These are phyloP conservation scores for Dryas octopetala DNA, from an alignment of 306 rosid species.

Conservation along the genomic window DNA sequence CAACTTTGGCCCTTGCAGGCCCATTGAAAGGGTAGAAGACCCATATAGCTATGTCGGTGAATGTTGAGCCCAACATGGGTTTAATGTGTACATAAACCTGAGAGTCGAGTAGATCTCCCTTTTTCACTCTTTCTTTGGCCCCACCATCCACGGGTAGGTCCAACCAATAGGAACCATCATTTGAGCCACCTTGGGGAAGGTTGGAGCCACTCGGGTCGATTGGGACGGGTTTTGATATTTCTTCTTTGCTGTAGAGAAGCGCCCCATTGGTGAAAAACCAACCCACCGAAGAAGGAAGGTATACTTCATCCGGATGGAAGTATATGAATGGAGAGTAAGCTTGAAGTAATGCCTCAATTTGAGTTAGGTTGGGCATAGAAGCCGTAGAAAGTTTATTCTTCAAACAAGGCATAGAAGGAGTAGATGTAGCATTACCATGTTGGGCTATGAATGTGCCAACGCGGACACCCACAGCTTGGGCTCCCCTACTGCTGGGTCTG, in stretches of 20 bases:
- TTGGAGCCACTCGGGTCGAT: conserved; percentile 50
- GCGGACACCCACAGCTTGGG: conserved; percentile 44
- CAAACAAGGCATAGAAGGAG: conserved; percentile 49
- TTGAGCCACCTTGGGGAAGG: conserved; percentile 61
- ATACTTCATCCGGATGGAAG: conserved; percentile 60
- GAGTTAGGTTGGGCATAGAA: conserved; percentile 54
- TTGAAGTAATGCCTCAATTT: conserved; percentile 43
- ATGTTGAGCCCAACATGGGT: conserved; percentile 68
- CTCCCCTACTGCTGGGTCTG: conserved; percentile 56
- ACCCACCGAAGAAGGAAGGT: conserved; percentile 53
- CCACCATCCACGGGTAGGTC: conserved; percentile 52
- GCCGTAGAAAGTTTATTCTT: conserved; percentile 29
- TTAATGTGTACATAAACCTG: conserved; percentile 57
- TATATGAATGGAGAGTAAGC: conserved; percentile 61
- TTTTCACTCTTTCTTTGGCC: conserved; percentile 43
- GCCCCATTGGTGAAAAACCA: conserved; percentile 78
- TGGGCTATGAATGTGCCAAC: conserved; percentile 61
- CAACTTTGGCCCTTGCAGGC: conserved; percentile 55
- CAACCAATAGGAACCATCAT: conserved; percentile 62
- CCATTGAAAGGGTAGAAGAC: conserved; percentile 82
- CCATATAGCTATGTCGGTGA: conserved; percentile 72
- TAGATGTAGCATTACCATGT: conserved; percentile 17
- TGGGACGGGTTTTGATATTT: conserved; percentile 44
- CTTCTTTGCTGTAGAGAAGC: conserved; percentile 41
- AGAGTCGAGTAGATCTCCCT: conserved; percentile 47